Evolutionary conservation across 345 rosid species (phyloP), one percentile per base, ranked within the genome.

Genomic region (Eucalyptus victrix): DNA sequence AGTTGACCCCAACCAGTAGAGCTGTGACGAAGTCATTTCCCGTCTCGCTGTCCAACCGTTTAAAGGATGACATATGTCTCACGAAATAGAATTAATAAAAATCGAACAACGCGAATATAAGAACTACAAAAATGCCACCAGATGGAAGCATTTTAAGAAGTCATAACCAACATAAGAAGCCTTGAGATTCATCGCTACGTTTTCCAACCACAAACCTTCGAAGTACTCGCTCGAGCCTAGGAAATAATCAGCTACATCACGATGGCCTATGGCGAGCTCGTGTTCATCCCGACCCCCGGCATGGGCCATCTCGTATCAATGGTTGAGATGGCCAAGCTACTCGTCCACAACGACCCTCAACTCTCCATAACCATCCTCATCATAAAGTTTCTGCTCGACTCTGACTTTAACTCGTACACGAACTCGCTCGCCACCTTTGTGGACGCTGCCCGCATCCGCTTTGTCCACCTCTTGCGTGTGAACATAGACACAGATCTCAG

Each of bases 281-380:
- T 87, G 86, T 69, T 87, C 87, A 19, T 89, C 87, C 80, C 60
- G 2, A 28, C 44, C 51, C 91, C 90, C 2, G 83, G 21, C 58
- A 9, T 67, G 8, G 93, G 93, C 72, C 91, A 91, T 54, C 34
- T 90, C 32, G 21, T 87, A 11, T 65, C 93, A 30, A 19, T 30
- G 11, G 50, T 88, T 15, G 91, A 91, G 86, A 19, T 92, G 32
- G 90, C 91, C 8, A 91, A 88, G 49, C 89, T 72, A 86, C 86
- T 92, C 19, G 44, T 47, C 12, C 49, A 47, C 49, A 13, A 47
- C 4, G 4, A 47, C 49, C 49, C 49, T 13, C 4, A 47, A 47
- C 1, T 47, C 49, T 47, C 49, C 1, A 13, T 47, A 47, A 47
- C 2, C 11, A 47, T 47, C 58, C 88, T 93, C 49, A 60, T 90